phyloP scores from a whole-genome alignment of 2,329 filamentous ascomycete species.

The Apiospora sp. region DNA sequence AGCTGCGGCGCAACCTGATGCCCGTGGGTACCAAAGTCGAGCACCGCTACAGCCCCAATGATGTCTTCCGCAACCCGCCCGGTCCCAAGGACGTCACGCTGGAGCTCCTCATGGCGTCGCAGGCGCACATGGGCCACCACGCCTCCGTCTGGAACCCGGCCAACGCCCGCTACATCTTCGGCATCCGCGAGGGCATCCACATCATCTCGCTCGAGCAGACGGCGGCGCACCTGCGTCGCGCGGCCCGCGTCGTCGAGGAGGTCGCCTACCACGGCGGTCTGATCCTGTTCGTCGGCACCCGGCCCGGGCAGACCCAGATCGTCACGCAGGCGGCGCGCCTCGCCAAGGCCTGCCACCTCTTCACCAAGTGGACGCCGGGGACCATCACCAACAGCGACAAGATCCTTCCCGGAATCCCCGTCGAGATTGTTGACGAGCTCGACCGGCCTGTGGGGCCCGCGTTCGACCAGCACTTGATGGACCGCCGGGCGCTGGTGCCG shows the following conservation, averaged over 20 bases:
- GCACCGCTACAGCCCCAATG: conserved; percentile 69
- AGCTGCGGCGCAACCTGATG: conserved; percentile 55
- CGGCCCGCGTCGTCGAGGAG: conserved; percentile 90
- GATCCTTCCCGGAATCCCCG: conserved; percentile 74
- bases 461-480: conserved; percentile 70
- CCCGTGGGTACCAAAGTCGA: conserved; percentile 58
- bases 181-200: conserved; percentile 86
- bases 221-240: conserved; percentile 87
- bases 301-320: conserved; percentile 79
- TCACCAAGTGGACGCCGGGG: conserved; percentile 91
- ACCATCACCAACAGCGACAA: conserved; percentile 92
- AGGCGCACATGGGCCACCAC: conserved; percentile 89
- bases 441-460: conserved; percentile 65
- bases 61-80: conserved; percentile 76
- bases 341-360: conserved; percentile 84
- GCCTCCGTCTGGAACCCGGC: conserved; percentile 93
- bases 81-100: conserved; percentile 82
- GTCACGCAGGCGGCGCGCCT: conserved; percentile 84
- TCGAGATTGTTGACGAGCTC: conserved; percentile 79
- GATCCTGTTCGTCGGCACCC: conserved; percentile 89
- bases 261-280: conserved; percentile 84
- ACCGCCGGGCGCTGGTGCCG: conserved; percentile 75
- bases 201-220: conserved; percentile 93
- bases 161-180: conserved; percentile 94
- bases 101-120: conserved; percentile 86